These are phyloP conservation scores for Metschnikowia dekortorum DNA, from an alignment of 805 yeast species.

Conservation along the genomic window DNA sequence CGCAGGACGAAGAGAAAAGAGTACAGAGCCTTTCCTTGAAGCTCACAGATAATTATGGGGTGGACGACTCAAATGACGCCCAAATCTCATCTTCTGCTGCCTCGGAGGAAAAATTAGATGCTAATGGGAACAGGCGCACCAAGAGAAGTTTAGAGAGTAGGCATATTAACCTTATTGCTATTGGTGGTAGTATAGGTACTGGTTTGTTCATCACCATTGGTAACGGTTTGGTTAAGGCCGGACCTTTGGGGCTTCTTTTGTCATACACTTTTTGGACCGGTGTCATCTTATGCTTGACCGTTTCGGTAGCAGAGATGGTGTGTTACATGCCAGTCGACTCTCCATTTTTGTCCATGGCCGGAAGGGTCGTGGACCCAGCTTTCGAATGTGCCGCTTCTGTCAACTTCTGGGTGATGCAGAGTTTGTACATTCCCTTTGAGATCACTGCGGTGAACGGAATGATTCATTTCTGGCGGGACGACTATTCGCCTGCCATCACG, in stretches of 20 bases:
- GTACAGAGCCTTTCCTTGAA: conserved; percentile 3
- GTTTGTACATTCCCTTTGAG: conserved; percentile 28
- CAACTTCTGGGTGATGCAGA: conserved; percentile 41
- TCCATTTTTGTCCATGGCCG: conserved; percentile 36
- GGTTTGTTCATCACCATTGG: conserved; percentile 36
- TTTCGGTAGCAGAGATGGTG: conserved; percentile 37
- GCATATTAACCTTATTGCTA: conserved; percentile 37
- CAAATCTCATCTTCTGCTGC: conserved; percentile 4
- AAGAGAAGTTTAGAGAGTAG: conserved; percentile 20
- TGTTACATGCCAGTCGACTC: conserved; percentile 33
- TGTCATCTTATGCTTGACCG: conserved; percentile 28
- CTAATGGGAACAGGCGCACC: conserved; percentile 12
- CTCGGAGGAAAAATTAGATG: neutral
- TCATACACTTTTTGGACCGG: conserved; percentile 30
- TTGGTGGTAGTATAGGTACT: conserved; percentile 40
- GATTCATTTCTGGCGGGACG: conserved; percentile 50
- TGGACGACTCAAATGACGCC: conserved; percentile 6
- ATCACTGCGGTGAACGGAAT: conserved; percentile 44
- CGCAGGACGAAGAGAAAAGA: conserved; percentile 8
- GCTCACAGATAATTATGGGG: conserved; percentile 8
- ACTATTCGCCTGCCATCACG: conserved; percentile 46
- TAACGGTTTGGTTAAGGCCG: conserved; percentile 28
- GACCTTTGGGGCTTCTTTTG: conserved; percentile 31
- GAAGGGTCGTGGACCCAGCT: conserved; percentile 36
- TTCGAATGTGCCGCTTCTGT: conserved; percentile 32